Conservation (phyloP, 768 basidiomycete genomes). For the Xerocomellus chrysenteron region DNA sequence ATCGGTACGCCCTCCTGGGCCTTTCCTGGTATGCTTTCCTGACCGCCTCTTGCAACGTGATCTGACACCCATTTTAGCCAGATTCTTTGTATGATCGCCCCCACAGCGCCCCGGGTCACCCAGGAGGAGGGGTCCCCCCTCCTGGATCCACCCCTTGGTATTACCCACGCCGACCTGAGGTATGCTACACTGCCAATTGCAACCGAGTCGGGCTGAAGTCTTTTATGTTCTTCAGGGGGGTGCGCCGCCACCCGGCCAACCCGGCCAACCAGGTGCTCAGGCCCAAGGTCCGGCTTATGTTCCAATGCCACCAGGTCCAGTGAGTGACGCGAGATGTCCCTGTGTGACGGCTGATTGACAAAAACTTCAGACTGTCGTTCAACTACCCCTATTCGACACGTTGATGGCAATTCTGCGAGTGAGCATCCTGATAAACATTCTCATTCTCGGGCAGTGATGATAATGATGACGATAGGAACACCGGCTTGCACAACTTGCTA, state of each 20-base stretch:
- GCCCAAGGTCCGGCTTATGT: slow-evolving; percentile 35
- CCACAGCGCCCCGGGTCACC: slow-evolving; percentile 22
- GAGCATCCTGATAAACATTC: slow-evolving; percentile 19
- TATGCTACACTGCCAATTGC: slow-evolving; percentile 5
- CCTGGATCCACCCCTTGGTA: slow-evolving; percentile 28
- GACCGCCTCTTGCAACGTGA: background rate
- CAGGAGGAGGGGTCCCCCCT: slow-evolving; percentile 17
- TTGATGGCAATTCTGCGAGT: slow-evolving; percentile 70
- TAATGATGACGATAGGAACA: slow-evolving; percentile 55
- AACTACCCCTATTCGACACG: slow-evolving; percentile 66
- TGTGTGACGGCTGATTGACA: slow-evolving; percentile 1
- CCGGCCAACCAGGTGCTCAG: slow-evolving; percentile 23
- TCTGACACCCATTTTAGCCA: slow-evolving; percentile 20
- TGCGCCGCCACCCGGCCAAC: slow-evolving; percentile 28
- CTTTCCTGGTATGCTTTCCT: slow-evolving; percentile 18
- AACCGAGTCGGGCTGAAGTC: background rate
- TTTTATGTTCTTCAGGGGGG: slow-evolving; percentile 15
- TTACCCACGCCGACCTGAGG: slow-evolving; percentile 13
- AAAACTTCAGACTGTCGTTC: slow-evolving; percentile 51
- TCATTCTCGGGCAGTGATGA: slow-evolving; percentile 3
- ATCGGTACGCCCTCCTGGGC: slow-evolving; percentile 21
- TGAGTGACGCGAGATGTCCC: slow-evolving; percentile 32
- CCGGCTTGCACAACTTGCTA: slow-evolving; percentile 68
- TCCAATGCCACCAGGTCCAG: slow-evolving; percentile 53
- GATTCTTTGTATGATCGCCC: slow-evolving; percentile 23